Base-by-base conservation (phyloP, 176 grass and related monocot species). In the Eleusine indica region DNA sequence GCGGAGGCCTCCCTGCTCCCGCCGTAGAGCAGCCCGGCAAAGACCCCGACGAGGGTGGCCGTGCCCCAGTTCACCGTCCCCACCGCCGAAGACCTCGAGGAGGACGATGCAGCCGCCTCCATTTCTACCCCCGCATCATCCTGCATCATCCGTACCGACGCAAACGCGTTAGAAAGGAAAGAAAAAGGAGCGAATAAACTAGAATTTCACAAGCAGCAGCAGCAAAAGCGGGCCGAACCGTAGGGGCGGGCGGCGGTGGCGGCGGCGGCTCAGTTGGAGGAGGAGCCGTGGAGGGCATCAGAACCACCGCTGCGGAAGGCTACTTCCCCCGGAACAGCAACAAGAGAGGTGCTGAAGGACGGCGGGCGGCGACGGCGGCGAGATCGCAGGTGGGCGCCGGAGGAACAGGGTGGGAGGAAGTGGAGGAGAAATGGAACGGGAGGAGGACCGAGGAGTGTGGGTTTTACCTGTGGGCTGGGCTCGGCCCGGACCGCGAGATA, bases 1-100 rank as follows among this genome's bases (percentile, higher is more conserved):
- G 91, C 87, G 64, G 83, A 60, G 87, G 93, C 93, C 49, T 94
- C 96, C 87, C 80, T 98, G 87, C 85, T 90, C 85, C 96, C 96
- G 4, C 96, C 96, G 65, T 93, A 98, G 22, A 95, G 71, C 29
- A 98, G 60, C 68, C 96, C 96, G 1, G 93, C 85, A 32, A 95
- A 95, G 60, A 98, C 85, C 21, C 87, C 91, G 19, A 95, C 89
- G 77, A 98, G 85, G 66, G 96, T 98, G n/a, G 85, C 87, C 10
- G 87, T 82, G 12, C 93, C 91, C 96, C 89, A 95, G 88, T 74
- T 98, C 28, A 91, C 76, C 29, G 81, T 89, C 32, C 93, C 93
- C 19, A 84, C 76, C 5, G 74, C 8, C 7, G 73, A 14, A 72
- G 21, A 3, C 68, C 73, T 82, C 30, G 79, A 40, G 17, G 67